phyloP scores from a whole-genome alignment of 225 moss, liverwort and hornwort genomes.

The Bryum argenteum region DNA sequence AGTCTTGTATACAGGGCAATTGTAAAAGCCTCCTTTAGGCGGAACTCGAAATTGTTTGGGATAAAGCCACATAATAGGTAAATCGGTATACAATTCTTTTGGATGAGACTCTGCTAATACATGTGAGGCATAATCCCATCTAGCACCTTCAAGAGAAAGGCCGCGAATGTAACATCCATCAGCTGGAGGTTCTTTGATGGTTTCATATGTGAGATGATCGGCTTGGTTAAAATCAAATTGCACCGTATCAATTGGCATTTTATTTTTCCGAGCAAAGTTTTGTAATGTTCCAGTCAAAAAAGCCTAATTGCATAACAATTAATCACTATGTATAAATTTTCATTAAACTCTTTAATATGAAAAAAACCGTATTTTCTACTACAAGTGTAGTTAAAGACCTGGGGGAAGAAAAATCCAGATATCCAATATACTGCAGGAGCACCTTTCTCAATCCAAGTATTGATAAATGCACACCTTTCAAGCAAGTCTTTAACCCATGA shows the following conservation, averaged over 20 bases:
- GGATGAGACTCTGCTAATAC: slow-evolving; percentile 62
- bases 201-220: slow-evolving; percentile 46
- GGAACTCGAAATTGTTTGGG: slow-evolving; percentile 64
- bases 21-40: slow-evolving; percentile 59
- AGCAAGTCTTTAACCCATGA: slow-evolving; percentile 83
- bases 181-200: slow-evolving; percentile 47
- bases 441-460: slow-evolving; percentile 61
- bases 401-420: slow-evolving; percentile 88
- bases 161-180: slow-evolving; percentile 82
- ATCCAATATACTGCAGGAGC: slow-evolving; percentile 79
- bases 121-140: slow-evolving; percentile 73
- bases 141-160: slow-evolving; percentile 74
- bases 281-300: slow-evolving; percentile 85
- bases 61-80: slow-evolving; percentile 80
- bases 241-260: slow-evolving; percentile 81
- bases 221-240: slow-evolving; percentile 73
- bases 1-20: slow-evolving; percentile 84
- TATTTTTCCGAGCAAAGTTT: slow-evolving; percentile 84
- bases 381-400: slow-evolving; percentile 30
- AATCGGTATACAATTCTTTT: slow-evolving; percentile 73
- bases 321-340: too few species aligned
- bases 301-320: slow-evolving; percentile 40
- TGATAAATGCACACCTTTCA: slow-evolving; percentile 78
- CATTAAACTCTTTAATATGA: too few species aligned
- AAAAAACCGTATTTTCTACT: not conserved